Evolutionary conservation across 2,329 filamentous ascomycete genomes (phyloP).

Genomic region (Diplocarpon mali): DNA sequence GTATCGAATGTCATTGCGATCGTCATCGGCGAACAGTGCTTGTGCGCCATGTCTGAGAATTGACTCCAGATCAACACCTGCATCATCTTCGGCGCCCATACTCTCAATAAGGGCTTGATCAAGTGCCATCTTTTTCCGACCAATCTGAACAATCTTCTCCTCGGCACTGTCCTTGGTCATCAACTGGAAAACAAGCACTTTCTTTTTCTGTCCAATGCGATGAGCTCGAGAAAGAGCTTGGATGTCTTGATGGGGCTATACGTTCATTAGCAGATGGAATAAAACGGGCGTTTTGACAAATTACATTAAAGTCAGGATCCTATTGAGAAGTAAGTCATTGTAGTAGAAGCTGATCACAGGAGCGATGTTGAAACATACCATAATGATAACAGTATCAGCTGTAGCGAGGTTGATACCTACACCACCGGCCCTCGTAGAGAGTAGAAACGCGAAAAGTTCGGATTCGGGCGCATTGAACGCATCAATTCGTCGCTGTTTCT

Average conservation of each 20-base stretch:
- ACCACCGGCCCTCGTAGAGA: slow-evolving; percentile 89
- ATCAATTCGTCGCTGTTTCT: slow-evolving; percentile 93
- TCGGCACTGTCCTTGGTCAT: slow-evolving; percentile 84
- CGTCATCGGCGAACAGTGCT: slow-evolving; percentile 70
- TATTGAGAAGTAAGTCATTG: not conserved
- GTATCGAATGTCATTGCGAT: slow-evolving; percentile 66
- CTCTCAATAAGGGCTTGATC: slow-evolving; percentile 91
- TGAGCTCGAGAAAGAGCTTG: slow-evolving; percentile 91
- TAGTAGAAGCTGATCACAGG: not conserved
- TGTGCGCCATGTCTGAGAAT: slow-evolving; percentile 82
- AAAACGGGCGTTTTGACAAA: not conserved
- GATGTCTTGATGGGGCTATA: slow-evolving; percentile 78
- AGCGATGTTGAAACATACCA: slow-evolving; percentile 35
- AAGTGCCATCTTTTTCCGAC: slow-evolving; percentile 88
- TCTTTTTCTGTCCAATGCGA: slow-evolving; percentile 91
- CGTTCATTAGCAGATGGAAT: no score
- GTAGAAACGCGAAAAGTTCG: slow-evolving; percentile 73
- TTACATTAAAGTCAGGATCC: slow-evolving; percentile 27
- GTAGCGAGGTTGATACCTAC: slow-evolving; percentile 97
- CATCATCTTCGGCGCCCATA: slow-evolving; percentile 76
- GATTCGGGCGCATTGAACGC: slow-evolving; percentile 82
- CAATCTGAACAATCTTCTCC: slow-evolving; percentile 93
- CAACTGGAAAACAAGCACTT: slow-evolving; percentile 89
- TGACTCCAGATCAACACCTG: slow-evolving; percentile 69
- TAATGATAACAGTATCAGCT: slow-evolving; percentile 94